phyloP scores from a whole-genome alignment of 2,329 filamentous ascomycete species.

The Hysterium pulicare region DNA sequence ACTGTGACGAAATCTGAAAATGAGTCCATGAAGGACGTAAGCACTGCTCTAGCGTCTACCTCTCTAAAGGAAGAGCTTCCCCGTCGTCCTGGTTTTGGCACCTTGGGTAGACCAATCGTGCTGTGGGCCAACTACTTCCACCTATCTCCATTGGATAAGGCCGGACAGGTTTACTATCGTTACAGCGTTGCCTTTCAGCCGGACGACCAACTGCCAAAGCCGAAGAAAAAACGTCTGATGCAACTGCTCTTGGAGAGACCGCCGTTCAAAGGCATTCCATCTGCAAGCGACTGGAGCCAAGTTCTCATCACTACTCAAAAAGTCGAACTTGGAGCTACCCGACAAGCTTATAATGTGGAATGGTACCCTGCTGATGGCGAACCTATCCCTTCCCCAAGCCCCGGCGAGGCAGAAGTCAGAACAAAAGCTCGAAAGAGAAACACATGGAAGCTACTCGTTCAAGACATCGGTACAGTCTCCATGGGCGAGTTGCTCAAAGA shows the following conservation, averaged over 20 bases:
- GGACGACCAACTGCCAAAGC: slow-evolving; percentile 36
- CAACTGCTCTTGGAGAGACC: slow-evolving; percentile 40
- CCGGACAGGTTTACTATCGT: slow-evolving; percentile 16
- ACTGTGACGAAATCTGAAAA: slow-evolving; percentile 29
- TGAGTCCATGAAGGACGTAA: slow-evolving; percentile 28
- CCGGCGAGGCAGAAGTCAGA: slow-evolving; percentile 14
- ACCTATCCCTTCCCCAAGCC: slow-evolving; percentile 14
- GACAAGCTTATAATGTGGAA: slow-evolving; percentile 17
- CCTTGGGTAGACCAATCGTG: slow-evolving; percentile 32
- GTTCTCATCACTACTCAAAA: slow-evolving; percentile 24
- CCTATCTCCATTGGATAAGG: slow-evolving; percentile 28
- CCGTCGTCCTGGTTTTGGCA: slow-evolving; percentile 32
- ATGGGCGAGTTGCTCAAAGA: slow-evolving; percentile 41
- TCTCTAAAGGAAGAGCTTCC: slow-evolving; percentile 24
- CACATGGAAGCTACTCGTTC: slow-evolving; percentile 18
- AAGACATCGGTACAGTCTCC: slow-evolving; percentile 22
- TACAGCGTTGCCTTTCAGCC: slow-evolving; percentile 30
- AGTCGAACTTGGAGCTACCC: slow-evolving; percentile 14
- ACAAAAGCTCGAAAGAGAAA: slow-evolving; percentile 16
- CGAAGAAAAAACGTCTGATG: slow-evolving; percentile 49
- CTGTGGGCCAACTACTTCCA: slow-evolving; percentile 43
- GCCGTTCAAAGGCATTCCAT: slow-evolving; percentile 25
- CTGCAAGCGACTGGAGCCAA: slow-evolving; percentile 41
- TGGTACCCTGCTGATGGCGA: slow-evolving; percentile 27
- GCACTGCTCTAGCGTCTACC: slow-evolving; percentile 17